These are phyloP conservation scores for Euclidium syriacum DNA, from an alignment of 345 rosid genomes.

Conservation along the genomic window DNA sequence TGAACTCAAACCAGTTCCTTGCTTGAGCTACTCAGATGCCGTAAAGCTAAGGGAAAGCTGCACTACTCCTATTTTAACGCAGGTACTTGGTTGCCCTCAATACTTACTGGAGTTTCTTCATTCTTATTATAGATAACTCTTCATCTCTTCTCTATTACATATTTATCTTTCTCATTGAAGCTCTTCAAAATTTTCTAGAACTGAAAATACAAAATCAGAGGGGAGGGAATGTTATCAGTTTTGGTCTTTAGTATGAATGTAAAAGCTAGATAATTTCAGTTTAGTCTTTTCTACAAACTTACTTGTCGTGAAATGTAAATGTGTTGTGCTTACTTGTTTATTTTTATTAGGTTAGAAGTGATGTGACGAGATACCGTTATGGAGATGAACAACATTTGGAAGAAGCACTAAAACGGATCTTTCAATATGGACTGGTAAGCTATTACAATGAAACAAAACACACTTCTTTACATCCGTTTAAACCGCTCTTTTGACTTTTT, in stretches of 20 bases:
- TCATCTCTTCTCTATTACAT: background rate
- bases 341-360: constrained; percentile 62
- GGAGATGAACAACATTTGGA: constrained; percentile 98
- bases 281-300: background rate
- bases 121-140: background rate
- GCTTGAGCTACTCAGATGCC: constrained; percentile 82
- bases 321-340: background rate
- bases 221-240: background rate
- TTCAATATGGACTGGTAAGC: constrained; percentile 86
- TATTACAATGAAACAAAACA: background rate
- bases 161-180: background rate
- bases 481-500: background rate
- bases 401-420: constrained; percentile 84
- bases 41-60: constrained; percentile 56
- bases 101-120: background rate
- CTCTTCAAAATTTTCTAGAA: background rate
- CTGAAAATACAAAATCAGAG: background rate
- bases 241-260: background rate
- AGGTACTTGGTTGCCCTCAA: constrained; percentile 40
- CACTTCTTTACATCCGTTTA: background rate
- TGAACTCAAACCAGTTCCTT: constrained; percentile 92
- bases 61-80: constrained; percentile 86
- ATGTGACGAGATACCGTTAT: constrained; percentile 84
- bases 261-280: background rate
- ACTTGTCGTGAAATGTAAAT: background rate